A percentile compares a stretch with the other conserved stretches of the same genome.
These are phyloP conservation scores for Xylaria sp. DNA, from an alignment of 2,329 filamentous ascomycete genomes.

Conservation along the genomic window DNA sequence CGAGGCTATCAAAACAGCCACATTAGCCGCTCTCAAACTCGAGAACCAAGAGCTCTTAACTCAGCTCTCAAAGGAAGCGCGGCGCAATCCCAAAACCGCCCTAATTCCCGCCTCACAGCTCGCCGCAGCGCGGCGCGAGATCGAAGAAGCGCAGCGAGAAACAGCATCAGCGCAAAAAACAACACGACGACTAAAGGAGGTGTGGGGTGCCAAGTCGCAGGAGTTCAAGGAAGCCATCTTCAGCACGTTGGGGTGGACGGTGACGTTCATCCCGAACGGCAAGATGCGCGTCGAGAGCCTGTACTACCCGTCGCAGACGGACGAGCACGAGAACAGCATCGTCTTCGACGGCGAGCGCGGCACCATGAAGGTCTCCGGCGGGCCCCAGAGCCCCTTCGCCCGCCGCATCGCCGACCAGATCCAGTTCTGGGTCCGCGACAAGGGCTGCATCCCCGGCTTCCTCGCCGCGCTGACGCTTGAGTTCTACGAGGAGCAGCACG, in stretches of 20 bases:
- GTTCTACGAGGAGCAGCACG: slow-evolving; percentile 80
- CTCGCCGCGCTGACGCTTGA: slow-evolving; percentile 90
- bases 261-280: slow-evolving; percentile 97
- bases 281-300: slow-evolving; percentile 92
- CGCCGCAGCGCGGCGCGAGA: slow-evolving; percentile 77
- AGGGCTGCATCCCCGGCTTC: slow-evolving; percentile 94
- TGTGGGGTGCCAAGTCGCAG: slow-evolving; percentile 89
- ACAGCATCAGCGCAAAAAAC: slow-evolving; percentile 83
- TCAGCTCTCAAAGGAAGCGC: slow-evolving; percentile 69
- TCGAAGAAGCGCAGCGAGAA: slow-evolving; percentile 76
- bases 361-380: slow-evolving; percentile 97
- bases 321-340: slow-evolving; percentile 78
- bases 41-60: slow-evolving; percentile 87
- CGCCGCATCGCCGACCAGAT: slow-evolving; percentile 86
- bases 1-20: slow-evolving; percentile 85
- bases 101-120: slow-evolving; percentile 82
- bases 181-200: slow-evolving; percentile 86
- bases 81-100: slow-evolving; percentile 59
- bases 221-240: slow-evolving; percentile 98
- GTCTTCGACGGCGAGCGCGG: slow-evolving; percentile 94
- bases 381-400: slow-evolving; percentile 87
- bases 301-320: slow-evolving; percentile 76
- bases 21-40: slow-evolving; percentile 78
- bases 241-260: slow-evolving; percentile 90
- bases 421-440: slow-evolving; percentile 94